phyloP scores from a whole-genome alignment of 2,329 filamentous ascomycete species.

The Phialemoniopsis sp. region DNA sequence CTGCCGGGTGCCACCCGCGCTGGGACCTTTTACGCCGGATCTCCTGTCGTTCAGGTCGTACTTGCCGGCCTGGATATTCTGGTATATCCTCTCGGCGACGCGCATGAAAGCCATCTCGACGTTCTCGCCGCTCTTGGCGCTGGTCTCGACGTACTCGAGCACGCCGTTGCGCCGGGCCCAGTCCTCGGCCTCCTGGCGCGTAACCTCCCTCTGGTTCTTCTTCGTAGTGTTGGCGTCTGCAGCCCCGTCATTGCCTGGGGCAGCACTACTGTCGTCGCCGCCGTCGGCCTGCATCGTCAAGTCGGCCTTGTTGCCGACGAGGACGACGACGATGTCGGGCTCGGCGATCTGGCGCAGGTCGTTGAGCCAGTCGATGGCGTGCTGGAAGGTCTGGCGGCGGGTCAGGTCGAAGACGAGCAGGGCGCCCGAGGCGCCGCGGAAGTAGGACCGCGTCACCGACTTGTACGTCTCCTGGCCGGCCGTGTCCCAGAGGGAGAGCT shows the following conservation, averaged over 20 bases:
- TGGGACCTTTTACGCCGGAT: constrained; percentile 79
- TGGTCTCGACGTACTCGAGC: constrained; percentile 92
- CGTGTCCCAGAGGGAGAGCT: constrained; percentile 91
- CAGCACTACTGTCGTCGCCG: constrained; percentile 21
- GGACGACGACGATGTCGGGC: constrained; percentile 87
- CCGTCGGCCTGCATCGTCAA: constrained; percentile 48
- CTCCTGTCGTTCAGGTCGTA: constrained; percentile 93
- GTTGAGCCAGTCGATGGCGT: constrained; percentile 89
- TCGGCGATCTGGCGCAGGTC: constrained; percentile 94
- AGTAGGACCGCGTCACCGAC: constrained; percentile 90
- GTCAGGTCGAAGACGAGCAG: constrained; percentile 95
- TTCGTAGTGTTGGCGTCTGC: constrained; percentile 1
- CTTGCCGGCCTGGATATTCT: constrained; percentile 91
- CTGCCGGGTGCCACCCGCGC: constrained; percentile 14
- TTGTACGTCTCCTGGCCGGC: constrained; percentile 98
- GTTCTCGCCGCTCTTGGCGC: constrained; percentile 89
- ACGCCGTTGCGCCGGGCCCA: constrained; percentile 87
- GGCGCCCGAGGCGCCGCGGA: constrained; percentile 68
- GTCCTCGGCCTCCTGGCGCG: constrained; percentile 75
- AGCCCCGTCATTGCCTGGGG: constrained; percentile 13
- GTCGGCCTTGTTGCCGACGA: constrained; percentile 95
- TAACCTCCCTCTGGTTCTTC: constrained; percentile 72
- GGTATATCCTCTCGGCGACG: constrained; percentile 91
- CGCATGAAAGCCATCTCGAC: constrained; percentile 92
- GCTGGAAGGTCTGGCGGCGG: constrained; percentile 76